Evolutionary conservation across 2,329 filamentous ascomycete genomes (phyloP), one percentile per base, ranked within the genome.

Genomic region (Pestalotiopsis sp.): DNA sequence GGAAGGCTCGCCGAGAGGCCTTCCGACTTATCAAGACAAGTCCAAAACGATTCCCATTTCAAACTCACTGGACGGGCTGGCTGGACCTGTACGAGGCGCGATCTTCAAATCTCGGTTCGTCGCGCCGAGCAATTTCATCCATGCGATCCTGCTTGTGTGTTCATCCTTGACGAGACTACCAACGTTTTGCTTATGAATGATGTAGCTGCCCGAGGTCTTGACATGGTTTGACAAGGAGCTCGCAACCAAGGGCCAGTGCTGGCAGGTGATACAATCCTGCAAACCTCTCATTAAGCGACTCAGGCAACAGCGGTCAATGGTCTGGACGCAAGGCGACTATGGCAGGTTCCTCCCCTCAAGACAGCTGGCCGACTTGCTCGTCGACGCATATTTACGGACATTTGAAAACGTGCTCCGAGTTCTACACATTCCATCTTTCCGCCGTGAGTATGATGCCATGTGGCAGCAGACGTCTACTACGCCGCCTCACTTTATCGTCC

Each of bases 91-190:
- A 6, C 82, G 83, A 7, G 82, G 81, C n/a, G 77, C 87, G 6
- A 80, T 83, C n/a, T 85, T 88, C 70, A 91, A 90, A 72, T 84
- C 83, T 0, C 82, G 87, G 0, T 73, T 89, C 1, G 87, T 89
- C 72, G 88, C 87, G 0, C 84, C 84, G 72, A 88, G 85, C 38
- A 86, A 89, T 72, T 89, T 86, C 83, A 81, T 88, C 17, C 86
- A 85, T 68, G 80, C 80, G 2, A 74, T 86, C 11, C 72, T 79
- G 0, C 71, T 86, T 58, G 86, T 88, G 73, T 74, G 82, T 70
- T 56, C 41, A 40, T 20, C 17, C 20, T 41, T n/a, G 57, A 36
- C 6, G 9, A 27, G 11, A 27, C 14, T 13, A 12, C 59, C 17
- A 2, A 7, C 13, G 14, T 36, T 20, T 4, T 58, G 17, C 58